Evolutionary conservation across 2,329 filamentous ascomycete genomes (phyloP).

Genomic region (Alternaria panax): DNA sequence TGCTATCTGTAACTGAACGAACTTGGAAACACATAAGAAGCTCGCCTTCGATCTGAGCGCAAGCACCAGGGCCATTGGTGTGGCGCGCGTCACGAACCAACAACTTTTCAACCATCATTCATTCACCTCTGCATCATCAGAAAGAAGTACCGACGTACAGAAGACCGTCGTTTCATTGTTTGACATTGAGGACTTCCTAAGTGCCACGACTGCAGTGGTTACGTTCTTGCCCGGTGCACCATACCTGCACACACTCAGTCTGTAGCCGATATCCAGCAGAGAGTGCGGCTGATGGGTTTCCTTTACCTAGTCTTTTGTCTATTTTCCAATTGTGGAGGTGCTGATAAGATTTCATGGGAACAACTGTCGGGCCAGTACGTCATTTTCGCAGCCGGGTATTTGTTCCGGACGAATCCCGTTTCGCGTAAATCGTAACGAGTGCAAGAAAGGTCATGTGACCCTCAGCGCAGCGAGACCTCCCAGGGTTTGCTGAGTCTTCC

Average conservation of each 20-base stretch:
- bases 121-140: neutral
- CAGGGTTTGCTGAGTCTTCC: neutral
- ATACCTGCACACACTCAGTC: neutral
- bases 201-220: neutral
- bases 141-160: neutral
- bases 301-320: neutral
- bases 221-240: neutral
- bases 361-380: conserved; percentile 1
- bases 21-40: neutral
- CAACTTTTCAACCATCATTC: neutral
- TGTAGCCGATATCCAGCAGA: neutral
- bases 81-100: neutral
- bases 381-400: conserved; percentile 6
- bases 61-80: neutral
- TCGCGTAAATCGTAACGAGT: conserved; percentile 18
- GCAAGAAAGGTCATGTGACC: neutral
- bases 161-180: neutral
- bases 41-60: neutral
- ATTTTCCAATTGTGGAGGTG: neutral
- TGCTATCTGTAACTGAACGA: neutral
- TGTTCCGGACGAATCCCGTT: conserved; percentile 7
- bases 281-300: neutral
- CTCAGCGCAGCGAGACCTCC: neutral
- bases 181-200: neutral
- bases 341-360: neutral